Base-by-base conservation (phyloP, 1,139 yeast species). In the Geotrichum citri-aurantii region DNA sequence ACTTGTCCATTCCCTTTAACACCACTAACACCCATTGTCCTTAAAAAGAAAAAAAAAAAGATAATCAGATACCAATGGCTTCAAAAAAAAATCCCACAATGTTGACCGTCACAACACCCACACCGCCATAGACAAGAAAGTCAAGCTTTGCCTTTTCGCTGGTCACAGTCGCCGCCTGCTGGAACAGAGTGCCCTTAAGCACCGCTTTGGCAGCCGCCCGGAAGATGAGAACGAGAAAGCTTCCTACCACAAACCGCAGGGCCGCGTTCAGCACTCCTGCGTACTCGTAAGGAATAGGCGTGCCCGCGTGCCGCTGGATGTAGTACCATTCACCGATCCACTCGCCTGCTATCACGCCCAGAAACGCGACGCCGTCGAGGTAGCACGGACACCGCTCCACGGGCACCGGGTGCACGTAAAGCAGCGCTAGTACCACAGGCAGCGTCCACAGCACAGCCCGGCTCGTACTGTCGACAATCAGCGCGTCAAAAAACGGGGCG, bases 331-430 rank as follows among this genome's bases (percentile, higher is more conserved):
- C 81, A 10, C 85, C 79, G 44, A 85, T 63, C 63, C 84, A 90
- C 27, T 85, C 67, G 0, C 98, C 98, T 52, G 86, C 77, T 21
- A 92, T 79, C 26, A 93, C 99, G 1, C 97, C 97, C 57, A 91
- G 77, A 67, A 93, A 93, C 1, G 98, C 96, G 24, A 93, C 97
- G 8, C 95, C 85, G 69, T 93, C 99, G 68, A 90, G 98, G 71
- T 87, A 92, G 71, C 99, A 93, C 0, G 99, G 99, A 70, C 99
- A 93, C 66, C 86, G 87, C 67, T 93, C 99, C 11, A 88, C 85
- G 0, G 99, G 98, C 62, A 83, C 84, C 0, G 92, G 88, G 72
- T 91, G 96, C 52, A 81, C 74, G 67, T 86, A 85, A 50, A 88
- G 73, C 1, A 74, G 65, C n/a, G 82, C 67, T 56, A 84, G 81